Base-by-base conservation (phyloP, 345 rosid species). In the Salix viminalis region DNA sequence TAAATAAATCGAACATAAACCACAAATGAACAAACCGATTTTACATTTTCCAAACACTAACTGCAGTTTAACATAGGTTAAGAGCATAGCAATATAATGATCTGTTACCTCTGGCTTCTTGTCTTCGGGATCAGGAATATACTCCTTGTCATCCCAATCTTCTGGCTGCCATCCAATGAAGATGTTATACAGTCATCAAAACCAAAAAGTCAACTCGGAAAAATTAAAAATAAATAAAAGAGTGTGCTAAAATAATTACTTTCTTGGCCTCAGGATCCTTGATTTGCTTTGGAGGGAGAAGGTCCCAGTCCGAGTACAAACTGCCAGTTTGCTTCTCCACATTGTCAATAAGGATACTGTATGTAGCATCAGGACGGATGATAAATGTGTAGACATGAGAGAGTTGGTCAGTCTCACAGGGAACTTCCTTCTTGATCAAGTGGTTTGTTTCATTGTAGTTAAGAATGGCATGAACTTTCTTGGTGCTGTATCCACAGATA, bases 391-490 rank as follows among this genome's bases (percentile, higher is more conserved):
- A 92, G 39, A 94, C 94, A 82, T 94, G 99, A 72, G 92, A 86
- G 71, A 96, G 97, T 85, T 96, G 98, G 87, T 96, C 99, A 76
- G 99, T 96, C 82, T 96, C 99, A 79, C 99, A 96, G 34, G 98
- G 92, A 60, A 96, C 98, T 18, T 96, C 99, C 94, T 96, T 90
- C 91, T 96, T 96, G 87, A 93, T 90, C 85, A 96, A 77, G 79
- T 92, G 91, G 91, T 96, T 96, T 36, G 91, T 65, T 10, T 65
- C 88, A 23, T 92, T 93, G 90, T 96, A 90, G 82, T 75, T 91
- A 69, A 96, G 97, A 85, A 96, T 96, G 54, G 99, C 94, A 81
- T 96, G 99, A n/a, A 96, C 99, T 87, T 96, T 96, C 90, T 94
- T 96, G 15, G 99, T 96, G 85, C 90, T 92, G 88, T 91, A 87